These are phyloP conservation scores for Draba incana DNA, from an alignment of 345 rosid species.

Conservation along the genomic window DNA sequence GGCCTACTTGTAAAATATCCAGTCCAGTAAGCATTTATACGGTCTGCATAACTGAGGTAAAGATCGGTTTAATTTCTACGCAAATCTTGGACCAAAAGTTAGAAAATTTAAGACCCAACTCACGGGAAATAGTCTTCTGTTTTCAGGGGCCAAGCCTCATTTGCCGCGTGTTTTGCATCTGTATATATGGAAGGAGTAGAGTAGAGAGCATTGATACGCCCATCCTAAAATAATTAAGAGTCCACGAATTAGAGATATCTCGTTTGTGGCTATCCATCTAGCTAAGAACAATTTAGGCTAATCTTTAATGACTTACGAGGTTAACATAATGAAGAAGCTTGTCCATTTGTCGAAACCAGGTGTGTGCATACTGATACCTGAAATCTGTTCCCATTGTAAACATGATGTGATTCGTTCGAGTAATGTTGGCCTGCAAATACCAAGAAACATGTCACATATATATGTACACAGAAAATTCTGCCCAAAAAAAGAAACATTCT, in stretches of 20 bases:
- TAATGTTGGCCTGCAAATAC: slow-evolving; percentile 80
- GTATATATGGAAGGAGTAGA: slow-evolving; percentile 97
- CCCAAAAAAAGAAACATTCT: slow-evolving; percentile 1
- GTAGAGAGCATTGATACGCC: slow-evolving; percentile 93
- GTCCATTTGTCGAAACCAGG: slow-evolving; percentile 97
- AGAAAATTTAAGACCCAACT: slow-evolving; percentile 44
- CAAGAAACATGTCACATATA: slow-evolving; percentile 26
- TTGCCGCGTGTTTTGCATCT: slow-evolving; percentile 83
- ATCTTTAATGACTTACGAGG: slow-evolving; percentile 67
- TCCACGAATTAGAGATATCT: slow-evolving; percentile 24
- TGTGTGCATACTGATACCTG: slow-evolving; percentile 86
- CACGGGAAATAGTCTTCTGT: slow-evolving; percentile 94
- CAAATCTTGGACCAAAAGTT: slow-evolving; percentile 14
- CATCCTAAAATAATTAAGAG: slow-evolving; percentile 66
- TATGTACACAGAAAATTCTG: slow-evolving; percentile 15
- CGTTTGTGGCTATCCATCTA: background rate
- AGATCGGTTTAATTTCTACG: slow-evolving; percentile 37
- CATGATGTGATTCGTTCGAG: slow-evolving; percentile 88
- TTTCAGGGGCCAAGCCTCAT: slow-evolving; percentile 83
- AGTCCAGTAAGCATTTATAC: slow-evolving; percentile 92
- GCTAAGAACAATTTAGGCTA: background rate
- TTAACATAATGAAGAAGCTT: slow-evolving; percentile 95
- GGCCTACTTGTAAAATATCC: slow-evolving; percentile 96
- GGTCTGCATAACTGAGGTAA: slow-evolving; percentile 88
- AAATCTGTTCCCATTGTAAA: slow-evolving; percentile 99